phyloP scores from a whole-genome alignment of 345 rosid genomes.

The Pugionium cornutum region DNA sequence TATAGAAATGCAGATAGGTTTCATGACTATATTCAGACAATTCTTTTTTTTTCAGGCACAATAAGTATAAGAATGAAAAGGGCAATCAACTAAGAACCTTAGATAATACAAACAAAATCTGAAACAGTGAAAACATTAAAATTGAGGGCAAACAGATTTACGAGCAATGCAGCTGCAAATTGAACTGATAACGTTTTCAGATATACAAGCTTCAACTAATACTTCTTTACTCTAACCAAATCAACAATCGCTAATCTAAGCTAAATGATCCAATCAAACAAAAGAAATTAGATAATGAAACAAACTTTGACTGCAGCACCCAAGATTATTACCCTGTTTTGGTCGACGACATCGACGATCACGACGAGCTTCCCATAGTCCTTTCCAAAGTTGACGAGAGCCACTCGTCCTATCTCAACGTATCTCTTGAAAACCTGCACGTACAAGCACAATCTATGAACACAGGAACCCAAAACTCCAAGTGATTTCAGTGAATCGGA shows the following conservation, averaged over 20 bases:
- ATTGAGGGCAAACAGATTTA: background rate
- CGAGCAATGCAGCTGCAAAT: background rate
- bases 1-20: too few relatives aligned
- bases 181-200: background rate
- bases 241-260: background rate
- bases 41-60: too few relatives aligned
- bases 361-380: slow-evolving; percentile 83
- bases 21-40: too few relatives aligned
- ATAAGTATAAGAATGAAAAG: background rate
- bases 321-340: slow-evolving; percentile 53
- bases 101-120: background rate
- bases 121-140: background rate
- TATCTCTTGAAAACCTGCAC: slow-evolving; percentile 76
- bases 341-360: slow-evolving; percentile 82
- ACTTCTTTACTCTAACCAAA: background rate
- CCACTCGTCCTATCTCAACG: slow-evolving; percentile 87
- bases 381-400: slow-evolving; percentile 76
- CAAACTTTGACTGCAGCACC: too few relatives aligned
- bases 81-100: background rate
- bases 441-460: background rate
- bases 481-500: background rate
- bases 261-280: background rate
- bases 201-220: slow-evolving; percentile 2
- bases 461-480: too few relatives aligned
- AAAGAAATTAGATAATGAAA: too few relatives aligned